A percentile compares a stretch with the other conserved stretches of the same genome.
phyloP scores from a whole-genome alignment of 164 flowering plant species.

The Amborella trichopoda region DNA sequence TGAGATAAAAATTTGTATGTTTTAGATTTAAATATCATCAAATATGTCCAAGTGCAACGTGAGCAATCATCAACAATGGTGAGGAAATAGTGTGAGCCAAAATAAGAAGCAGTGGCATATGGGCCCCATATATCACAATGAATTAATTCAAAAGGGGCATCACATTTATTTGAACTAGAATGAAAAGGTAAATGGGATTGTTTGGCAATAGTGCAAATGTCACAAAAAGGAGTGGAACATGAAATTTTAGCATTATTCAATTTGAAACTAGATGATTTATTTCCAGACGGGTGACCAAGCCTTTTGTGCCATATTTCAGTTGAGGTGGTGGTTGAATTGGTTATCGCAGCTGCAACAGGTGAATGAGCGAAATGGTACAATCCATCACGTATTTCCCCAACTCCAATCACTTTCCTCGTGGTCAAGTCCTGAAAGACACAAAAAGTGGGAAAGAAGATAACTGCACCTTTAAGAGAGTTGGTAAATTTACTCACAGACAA shows the following conservation, averaged over 20 bases:
- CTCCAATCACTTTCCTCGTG: background rate
- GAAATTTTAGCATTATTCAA: background rate
- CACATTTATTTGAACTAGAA: background rate
- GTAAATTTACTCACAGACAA: background rate
- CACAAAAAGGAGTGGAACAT: background rate
- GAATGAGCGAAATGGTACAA: background rate
- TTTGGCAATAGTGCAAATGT: background rate
- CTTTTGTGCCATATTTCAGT: background rate
- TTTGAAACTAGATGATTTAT: background rate
- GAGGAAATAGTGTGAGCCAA: constrained; percentile 3
- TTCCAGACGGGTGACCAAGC: background rate
- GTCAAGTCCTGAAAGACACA: background rate
- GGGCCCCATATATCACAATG: constrained; percentile 5
- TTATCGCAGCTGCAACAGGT: background rate
- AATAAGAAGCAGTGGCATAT: background rate
- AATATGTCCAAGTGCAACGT: background rate
- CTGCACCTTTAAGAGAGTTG: background rate
- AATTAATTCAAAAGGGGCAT: background rate
- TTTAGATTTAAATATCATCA: no score
- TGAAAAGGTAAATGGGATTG: constrained; percentile 1
- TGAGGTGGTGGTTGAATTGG: background rate
- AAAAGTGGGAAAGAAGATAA: background rate
- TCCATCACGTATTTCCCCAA: background rate
- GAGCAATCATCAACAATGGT: constrained; percentile 4
- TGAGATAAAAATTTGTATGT: no score